Evolutionary conservation across 805 yeast species (phyloP).

Genomic region (Zygotorulaspora chibaensis): DNA sequence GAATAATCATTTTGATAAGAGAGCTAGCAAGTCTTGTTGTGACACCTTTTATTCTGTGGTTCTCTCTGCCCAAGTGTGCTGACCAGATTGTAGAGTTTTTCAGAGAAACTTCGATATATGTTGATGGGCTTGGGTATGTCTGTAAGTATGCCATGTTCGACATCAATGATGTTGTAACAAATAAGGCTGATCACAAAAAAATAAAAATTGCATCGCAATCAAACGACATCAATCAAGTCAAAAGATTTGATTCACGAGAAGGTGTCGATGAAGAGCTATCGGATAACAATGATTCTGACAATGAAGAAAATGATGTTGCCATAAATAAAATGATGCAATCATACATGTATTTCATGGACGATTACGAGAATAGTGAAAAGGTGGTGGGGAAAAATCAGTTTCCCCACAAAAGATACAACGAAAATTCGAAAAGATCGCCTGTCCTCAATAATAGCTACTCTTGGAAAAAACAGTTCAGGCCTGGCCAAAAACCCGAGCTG

Average conservation of each 20-base stretch:
- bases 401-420: conserved; percentile 16
- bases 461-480: conserved; percentile 35
- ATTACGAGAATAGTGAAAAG: conserved; percentile 55
- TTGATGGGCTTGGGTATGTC: conserved; percentile 92
- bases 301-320: conserved; percentile 28
- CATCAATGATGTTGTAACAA: conserved; percentile 33
- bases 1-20: conserved; percentile 62
- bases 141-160: conserved; percentile 93
- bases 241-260: conserved; percentile 13
- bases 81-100: conserved; percentile 85
- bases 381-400: conserved; percentile 34
- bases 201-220: conserved; percentile 11
- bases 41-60: conserved; percentile 89
- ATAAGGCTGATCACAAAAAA: conserved; percentile 24
- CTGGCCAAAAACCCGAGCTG: conserved; percentile 30
- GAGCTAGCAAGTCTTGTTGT: conserved; percentile 79
- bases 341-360: conserved; percentile 80
- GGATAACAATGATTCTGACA: conserved; percentile 11
- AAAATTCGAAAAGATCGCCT: conserved; percentile 1
- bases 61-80: conserved; percentile 66
- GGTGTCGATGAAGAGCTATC: conserved; percentile 13
- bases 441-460: conserved; percentile 25
- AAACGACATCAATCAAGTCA: conserved; percentile 6
- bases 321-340: conserved; percentile 90
- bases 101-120: conserved; percentile 82